Conservation (phyloP, 2,329 filamentous ascomycete genomes). For the Endocalyx cinctus region DNA sequence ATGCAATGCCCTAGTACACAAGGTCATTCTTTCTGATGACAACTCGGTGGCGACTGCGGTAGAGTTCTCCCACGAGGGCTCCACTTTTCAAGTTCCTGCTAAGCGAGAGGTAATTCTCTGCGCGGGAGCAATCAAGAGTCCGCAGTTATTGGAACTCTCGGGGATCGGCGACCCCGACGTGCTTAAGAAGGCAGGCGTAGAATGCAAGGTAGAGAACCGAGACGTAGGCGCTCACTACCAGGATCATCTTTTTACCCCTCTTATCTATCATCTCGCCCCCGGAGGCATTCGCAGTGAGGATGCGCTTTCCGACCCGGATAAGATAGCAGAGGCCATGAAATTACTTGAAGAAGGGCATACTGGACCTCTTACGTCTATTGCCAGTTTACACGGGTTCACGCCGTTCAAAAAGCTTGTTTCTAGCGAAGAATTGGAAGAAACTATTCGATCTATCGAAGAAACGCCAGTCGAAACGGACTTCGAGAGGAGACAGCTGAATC, state of each 20-base stretch:
- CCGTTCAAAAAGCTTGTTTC: constrained; percentile 3
- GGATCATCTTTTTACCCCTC: constrained; percentile 1
- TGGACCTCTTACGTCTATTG: constrained; percentile 1
- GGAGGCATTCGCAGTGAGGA: constrained; percentile 1
- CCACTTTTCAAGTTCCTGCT: not conserved
- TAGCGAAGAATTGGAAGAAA: constrained; percentile 1
- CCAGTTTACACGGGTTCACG: constrained; percentile 2
- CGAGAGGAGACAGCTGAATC: constrained; percentile 2
- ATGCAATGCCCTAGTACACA: constrained; percentile 3
- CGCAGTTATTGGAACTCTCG: constrained; percentile 2
- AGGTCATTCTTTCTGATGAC: not conserved
- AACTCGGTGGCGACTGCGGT: constrained; percentile 1
- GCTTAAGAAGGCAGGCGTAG: not conserved
- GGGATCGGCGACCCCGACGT: constrained; percentile 2
- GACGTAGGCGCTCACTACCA: constrained; percentile 2
- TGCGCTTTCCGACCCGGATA: constrained; percentile 1
- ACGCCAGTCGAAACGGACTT: constrained; percentile 1
- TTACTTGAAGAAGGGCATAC: not conserved
- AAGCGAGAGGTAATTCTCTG: constrained; percentile 2
- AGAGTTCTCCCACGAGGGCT: constrained; percentile 1
- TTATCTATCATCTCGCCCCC: constrained; percentile 1
- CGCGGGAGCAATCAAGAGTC: constrained; percentile 2
- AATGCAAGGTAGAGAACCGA: constrained; percentile 1
- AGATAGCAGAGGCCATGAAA: not conserved
- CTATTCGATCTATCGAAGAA: not conserved